Evolutionary conservation across 2,329 filamentous ascomycete genomes (phyloP).

Genomic region (Penicillium expansum): DNA sequence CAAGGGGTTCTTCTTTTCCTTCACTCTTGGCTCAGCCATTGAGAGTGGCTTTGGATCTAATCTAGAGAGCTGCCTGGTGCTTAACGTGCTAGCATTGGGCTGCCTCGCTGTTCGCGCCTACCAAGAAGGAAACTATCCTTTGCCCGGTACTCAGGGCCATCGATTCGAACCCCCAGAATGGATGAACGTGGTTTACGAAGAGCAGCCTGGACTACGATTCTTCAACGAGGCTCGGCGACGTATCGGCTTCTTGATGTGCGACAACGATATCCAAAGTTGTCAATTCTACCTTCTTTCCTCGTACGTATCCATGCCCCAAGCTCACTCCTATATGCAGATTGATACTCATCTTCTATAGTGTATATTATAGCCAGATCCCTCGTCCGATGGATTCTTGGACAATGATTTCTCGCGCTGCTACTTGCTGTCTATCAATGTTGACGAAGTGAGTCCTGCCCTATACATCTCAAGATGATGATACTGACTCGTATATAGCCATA

Average conservation of each 20-base stretch:
- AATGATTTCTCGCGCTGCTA: slow-evolving; percentile 52
- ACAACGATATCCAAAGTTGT: slow-evolving; percentile 51
- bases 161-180: slow-evolving; percentile 40
- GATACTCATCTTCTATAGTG: slow-evolving; percentile 21
- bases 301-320: slow-evolving; percentile 20
- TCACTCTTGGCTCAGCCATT: slow-evolving; percentile 49
- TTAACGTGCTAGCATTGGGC: slow-evolving; percentile 53
- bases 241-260: slow-evolving; percentile 52
- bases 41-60: slow-evolving; percentile 52
- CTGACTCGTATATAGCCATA: slow-evolving; percentile 27
- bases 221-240: slow-evolving; percentile 55
- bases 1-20: slow-evolving; percentile 52
- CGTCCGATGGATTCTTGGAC: slow-evolving; percentile 56
- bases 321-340: not conserved
- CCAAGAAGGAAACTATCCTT: slow-evolving; percentile 49
- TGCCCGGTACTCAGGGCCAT: slow-evolving; percentile 38
- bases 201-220: slow-evolving; percentile 50
- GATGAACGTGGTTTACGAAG: slow-evolving; percentile 39
- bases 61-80: slow-evolving; percentile 52
- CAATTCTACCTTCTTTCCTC: slow-evolving; percentile 54
- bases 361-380: slow-evolving; percentile 53
- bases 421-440: slow-evolving; percentile 50
- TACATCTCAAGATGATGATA: slow-evolving; percentile 6
- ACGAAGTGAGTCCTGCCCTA: slow-evolving; percentile 38
- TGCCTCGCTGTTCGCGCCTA: slow-evolving; percentile 51